These are phyloP conservation scores for Cryptosporidium sp. DNA, from an alignment of 169 alveolate species.

Conservation along the genomic window DNA sequence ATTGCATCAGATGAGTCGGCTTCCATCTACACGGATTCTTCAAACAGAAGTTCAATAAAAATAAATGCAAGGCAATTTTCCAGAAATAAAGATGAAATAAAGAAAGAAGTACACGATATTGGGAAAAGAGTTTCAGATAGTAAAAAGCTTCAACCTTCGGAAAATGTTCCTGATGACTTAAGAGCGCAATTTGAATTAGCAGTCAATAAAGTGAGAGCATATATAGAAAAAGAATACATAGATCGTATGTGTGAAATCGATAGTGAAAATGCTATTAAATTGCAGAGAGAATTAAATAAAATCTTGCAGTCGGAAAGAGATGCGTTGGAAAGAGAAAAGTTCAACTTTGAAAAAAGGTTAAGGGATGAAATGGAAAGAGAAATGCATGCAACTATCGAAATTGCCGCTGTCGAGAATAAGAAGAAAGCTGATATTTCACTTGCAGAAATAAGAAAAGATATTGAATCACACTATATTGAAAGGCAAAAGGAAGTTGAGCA, in stretches of 20 bases:
- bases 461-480: constrained; percentile 49
- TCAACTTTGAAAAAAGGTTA: constrained; percentile 49
- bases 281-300: constrained; percentile 65
- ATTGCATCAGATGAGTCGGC: constrained; percentile 1
- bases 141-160: constrained; percentile 11
- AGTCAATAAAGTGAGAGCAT: constrained; percentile 61
- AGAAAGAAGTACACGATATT: constrained; percentile 19
- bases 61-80: neutral
- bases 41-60: neutral
- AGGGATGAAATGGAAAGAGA: constrained; percentile 69
- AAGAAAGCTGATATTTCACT: constrained; percentile 66
- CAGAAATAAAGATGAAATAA: constrained; percentile 30
- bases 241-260: constrained; percentile 68
- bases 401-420: constrained; percentile 62
- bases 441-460: constrained; percentile 71
- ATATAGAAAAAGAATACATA: constrained; percentile 69
- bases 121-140: constrained; percentile 24
- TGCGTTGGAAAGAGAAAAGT: constrained; percentile 66
- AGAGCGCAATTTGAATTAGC: constrained; percentile 73
- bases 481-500: constrained; percentile 67
- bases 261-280: constrained; percentile 59
- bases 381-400: constrained; percentile 65
- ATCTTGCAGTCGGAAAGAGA: constrained; percentile 70
- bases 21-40: constrained; percentile 5
- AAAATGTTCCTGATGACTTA: constrained; percentile 66